Percentiles rank a stretch among this genome's conserved stretches.
These are phyloP conservation scores for Eragrostis tef DNA, from an alignment of 202 grass and related monocot species.

Conservation along the genomic window DNA sequence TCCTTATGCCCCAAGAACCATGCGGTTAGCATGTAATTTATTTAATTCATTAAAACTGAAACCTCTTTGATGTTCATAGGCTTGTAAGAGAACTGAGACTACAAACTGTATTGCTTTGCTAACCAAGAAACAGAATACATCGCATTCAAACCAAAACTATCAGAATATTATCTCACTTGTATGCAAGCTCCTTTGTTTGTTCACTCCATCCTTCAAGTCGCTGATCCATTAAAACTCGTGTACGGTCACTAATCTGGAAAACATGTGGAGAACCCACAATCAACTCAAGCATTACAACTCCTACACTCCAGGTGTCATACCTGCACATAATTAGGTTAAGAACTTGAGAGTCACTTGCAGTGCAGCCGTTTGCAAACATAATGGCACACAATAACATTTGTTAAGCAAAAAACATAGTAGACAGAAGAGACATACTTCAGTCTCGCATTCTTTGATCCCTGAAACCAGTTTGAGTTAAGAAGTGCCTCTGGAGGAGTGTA, in stretches of 20 bases:
- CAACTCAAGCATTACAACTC: conserved; percentile 98
- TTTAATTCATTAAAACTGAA: conserved; percentile 11
- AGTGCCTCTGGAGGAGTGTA: conserved; percentile 95
- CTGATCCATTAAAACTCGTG: conserved; percentile 80
- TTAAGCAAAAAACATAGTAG: not conserved
- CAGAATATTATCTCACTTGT: conserved; percentile 69
- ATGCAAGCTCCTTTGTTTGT: conserved; percentile 90
- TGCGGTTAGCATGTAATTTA: not conserved
- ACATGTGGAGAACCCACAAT: conserved; percentile 94
- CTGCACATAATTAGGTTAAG: conserved; percentile 49
- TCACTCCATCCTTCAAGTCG: conserved; percentile 89
- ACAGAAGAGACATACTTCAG: conserved; percentile 70
- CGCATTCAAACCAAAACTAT: conserved; percentile 25
- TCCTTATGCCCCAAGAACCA: conserved; percentile 18
- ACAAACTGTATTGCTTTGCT: conserved; percentile 27
- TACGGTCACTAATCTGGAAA: conserved; percentile 84
- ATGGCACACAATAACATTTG: conserved; percentile 25
- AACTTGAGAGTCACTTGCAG: conserved; percentile 35
- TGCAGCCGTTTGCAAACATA: conserved; percentile 19
- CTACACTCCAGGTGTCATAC: conserved; percentile 97
- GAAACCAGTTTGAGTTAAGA: conserved; percentile 92
- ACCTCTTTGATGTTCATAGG: conserved; percentile 29
- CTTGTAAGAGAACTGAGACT: conserved; percentile 25
- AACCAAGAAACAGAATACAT: conserved; percentile 32
- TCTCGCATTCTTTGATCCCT: conserved; percentile 67